These are phyloP conservation scores for Botrytis fabae DNA, from an alignment of 2,329 filamentous ascomycete species.

Conservation along the genomic window DNA sequence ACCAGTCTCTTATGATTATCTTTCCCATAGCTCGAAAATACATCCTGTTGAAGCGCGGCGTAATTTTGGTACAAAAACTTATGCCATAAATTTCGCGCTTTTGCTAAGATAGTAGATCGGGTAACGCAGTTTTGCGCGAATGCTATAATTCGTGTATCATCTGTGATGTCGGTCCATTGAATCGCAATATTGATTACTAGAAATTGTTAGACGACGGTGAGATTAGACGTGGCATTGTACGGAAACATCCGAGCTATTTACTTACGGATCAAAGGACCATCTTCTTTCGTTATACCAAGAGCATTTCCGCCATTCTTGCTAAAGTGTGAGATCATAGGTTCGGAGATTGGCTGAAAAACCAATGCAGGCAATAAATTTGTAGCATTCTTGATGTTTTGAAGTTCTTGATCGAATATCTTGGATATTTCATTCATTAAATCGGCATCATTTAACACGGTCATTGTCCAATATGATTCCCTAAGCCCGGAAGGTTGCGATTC, in stretches of 20 bases:
- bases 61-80: constrained; percentile 47
- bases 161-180: constrained; percentile 37
- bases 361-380: constrained; percentile 27
- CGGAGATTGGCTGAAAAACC: constrained; percentile 32
- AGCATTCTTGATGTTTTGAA: constrained; percentile 22
- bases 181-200: constrained; percentile 27
- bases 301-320: constrained; percentile 32
- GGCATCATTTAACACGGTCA: constrained; percentile 11
- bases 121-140: constrained; percentile 37
- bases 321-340: constrained; percentile 30
- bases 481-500: constrained; percentile 3
- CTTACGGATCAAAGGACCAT: constrained; percentile 28
- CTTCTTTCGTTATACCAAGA: constrained; percentile 29
- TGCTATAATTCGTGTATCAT: constrained; percentile 42
- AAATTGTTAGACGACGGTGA: not conserved
- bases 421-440: constrained; percentile 26
- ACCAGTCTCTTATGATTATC: constrained; percentile 39
- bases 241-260: not conserved
- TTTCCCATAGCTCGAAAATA: constrained; percentile 42
- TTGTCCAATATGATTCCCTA: constrained; percentile 11
- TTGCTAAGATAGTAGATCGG: constrained; percentile 37
- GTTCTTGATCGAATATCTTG: constrained; percentile 30
- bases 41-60: constrained; percentile 41
- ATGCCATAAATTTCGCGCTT: constrained; percentile 41
- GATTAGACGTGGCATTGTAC: not conserved